Evolutionary conservation across 106 monocot species (phyloP).

Genomic region (Ottelia alismoides): DNA sequence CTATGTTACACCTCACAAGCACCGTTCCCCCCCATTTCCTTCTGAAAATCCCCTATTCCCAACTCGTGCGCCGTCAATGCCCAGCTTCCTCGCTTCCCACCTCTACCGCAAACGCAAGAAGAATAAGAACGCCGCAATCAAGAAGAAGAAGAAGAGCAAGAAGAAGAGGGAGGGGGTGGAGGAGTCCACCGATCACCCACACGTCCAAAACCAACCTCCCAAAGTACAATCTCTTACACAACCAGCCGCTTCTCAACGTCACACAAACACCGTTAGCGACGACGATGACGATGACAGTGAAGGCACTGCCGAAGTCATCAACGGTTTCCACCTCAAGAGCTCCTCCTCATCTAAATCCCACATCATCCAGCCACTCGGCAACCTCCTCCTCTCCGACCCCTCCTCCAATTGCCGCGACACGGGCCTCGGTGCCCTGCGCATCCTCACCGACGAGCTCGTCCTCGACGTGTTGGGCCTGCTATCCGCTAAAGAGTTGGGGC

Average conservation of each 20-base stretch:
- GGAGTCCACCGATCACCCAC: neutral
- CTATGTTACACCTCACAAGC: too few relatives aligned
- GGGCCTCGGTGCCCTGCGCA: constrained; percentile 58
- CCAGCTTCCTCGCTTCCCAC: constrained; percentile 1
- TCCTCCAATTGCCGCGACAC: constrained; percentile 56
- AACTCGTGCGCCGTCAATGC: neutral
- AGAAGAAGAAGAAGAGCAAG: constrained; percentile 3
- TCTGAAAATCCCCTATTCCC: too few relatives aligned
- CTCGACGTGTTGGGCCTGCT: constrained; percentile 71
- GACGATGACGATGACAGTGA: constrained; percentile 18
- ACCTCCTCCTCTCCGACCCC: constrained; percentile 33
- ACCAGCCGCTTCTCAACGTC: neutral
- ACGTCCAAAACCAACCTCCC: neutral
- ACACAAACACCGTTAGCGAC: constrained; percentile 1
- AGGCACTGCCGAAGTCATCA: constrained; percentile 4
- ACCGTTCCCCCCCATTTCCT: too few relatives aligned
- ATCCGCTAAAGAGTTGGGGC: constrained; percentile 29
- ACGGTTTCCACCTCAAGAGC: constrained; percentile 47
- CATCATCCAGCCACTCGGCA: constrained; percentile 86
- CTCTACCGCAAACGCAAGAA: neutral
- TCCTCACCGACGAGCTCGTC: constrained; percentile 73
- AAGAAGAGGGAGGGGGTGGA: neutral
- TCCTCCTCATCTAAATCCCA: constrained; percentile 21
- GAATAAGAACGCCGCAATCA: neutral
- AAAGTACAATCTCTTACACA: too few relatives aligned